These are phyloP conservation scores for Tricholoma matsutake DNA, from an alignment of 768 basidiomycete genomes.

Conservation along the genomic window DNA sequence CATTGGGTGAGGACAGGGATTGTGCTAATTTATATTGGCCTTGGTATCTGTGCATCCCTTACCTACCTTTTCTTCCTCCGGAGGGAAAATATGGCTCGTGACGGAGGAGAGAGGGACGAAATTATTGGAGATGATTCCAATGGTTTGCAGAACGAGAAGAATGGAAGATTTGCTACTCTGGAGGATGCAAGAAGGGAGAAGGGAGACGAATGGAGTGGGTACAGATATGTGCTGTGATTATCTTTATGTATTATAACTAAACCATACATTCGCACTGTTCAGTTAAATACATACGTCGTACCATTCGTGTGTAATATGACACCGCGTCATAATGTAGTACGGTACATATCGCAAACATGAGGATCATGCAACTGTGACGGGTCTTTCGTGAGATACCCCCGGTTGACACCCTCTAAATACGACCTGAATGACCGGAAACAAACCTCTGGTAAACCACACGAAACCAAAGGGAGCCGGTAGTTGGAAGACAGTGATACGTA, in stretches of 20 bases:
- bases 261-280: no score
- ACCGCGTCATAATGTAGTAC: conserved; percentile 9
- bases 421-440: conserved; percentile 46
- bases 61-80: conserved; percentile 41
- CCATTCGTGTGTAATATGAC: background rate
- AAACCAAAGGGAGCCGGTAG: background rate
- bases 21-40: conserved; percentile 68
- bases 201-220: conserved; percentile 76
- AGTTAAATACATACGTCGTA: no score
- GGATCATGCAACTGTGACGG: conserved; percentile 55
- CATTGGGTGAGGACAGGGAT: conserved; percentile 47
- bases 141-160: conserved; percentile 38
- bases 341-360: conserved; percentile 61
- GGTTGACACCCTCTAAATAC: conserved; percentile 56
- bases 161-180: conserved; percentile 55
- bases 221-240: conserved; percentile 58
- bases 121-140: conserved; percentile 49
- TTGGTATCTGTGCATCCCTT: conserved; percentile 52
- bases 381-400: conserved; percentile 62
- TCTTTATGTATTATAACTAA: background rate
- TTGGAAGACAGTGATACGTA: conserved; percentile 24
- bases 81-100: conserved; percentile 62
- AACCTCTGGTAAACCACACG: background rate
- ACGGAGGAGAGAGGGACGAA: conserved; percentile 67
- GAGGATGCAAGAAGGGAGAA: conserved; percentile 67